Percentiles rank a stretch among this genome's conserved stretches.
phyloP scores from a whole-genome alignment of 805 yeast species.

The Lipomyces spencermartinsiae region DNA sequence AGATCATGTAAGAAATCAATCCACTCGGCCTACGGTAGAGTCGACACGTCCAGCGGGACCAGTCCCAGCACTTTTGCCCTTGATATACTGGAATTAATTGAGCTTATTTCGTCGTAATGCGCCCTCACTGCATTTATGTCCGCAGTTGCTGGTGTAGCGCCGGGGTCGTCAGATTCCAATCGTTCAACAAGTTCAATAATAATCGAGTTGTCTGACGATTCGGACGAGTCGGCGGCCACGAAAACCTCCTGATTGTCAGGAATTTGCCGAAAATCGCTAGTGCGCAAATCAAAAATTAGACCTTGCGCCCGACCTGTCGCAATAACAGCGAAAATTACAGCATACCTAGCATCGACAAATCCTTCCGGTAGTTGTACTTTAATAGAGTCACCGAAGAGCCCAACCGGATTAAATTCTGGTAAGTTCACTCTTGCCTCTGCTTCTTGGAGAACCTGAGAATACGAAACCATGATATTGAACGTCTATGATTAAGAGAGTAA shows the following conservation, averaged over 20 bases:
- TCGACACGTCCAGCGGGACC: background rate
- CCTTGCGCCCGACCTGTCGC: background rate
- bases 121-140: conserved; percentile 36
- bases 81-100: conserved; percentile 38
- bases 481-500: background rate
- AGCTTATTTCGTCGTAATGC: conserved; percentile 43
- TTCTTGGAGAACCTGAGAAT: conserved; percentile 16
- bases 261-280: conserved; percentile 69
- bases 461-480: conserved; percentile 10
- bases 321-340: background rate
- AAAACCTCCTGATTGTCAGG: conserved; percentile 96
- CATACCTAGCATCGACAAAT: conserved; percentile 68
- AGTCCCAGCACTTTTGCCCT: conserved; percentile 14
- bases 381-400: conserved; percentile 86
- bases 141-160: conserved; percentile 40
- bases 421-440: conserved; percentile 15
- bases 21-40: conserved; percentile 11
- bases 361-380: conserved; percentile 61
- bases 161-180: conserved; percentile 46
- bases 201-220: conserved; percentile 44
- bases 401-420: conserved; percentile 28
- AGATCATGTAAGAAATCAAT: background rate
- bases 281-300: background rate
- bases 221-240: conserved; percentile 51
- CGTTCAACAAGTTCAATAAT: conserved; percentile 52